Base-by-base conservation (phyloP, 108 stramenopile species). In the Mayamaea pseudoterrestris region DNA sequence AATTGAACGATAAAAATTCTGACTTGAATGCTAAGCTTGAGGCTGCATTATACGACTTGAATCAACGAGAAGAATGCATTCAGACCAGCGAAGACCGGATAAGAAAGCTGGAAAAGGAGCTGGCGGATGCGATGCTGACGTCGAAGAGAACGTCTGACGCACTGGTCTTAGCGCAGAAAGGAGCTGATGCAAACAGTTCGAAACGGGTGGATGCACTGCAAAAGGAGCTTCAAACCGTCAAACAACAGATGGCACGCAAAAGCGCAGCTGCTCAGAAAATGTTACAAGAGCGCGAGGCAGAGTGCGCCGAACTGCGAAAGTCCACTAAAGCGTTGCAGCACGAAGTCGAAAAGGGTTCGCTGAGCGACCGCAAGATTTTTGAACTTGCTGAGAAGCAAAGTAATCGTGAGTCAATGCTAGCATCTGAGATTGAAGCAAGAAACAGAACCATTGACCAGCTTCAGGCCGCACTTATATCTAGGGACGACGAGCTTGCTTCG, bases 371-470 rank as follows among this genome's bases (percentile, higher is more conserved):
- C 31, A 74, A 76, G 35, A 85, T 93, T 27, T 88, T 93, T 53
- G 86, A 88, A 51, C 65, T 88, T 23, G 90, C 90, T 12, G 81
- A 76, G 28, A 63, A 87, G 46, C 90, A 93, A 47, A 86, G 83
- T 48, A 86, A 79, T 57, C 70, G 83, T 27, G 90, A 88, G 54
- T 72, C 90, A 12, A 62, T 68, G 26, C 76, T 72, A 36, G 52
- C 65, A 5, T 49, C 65, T 8, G 86, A 85, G 52, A 86, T 93
- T 34, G 81, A 85, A 54, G 63, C 74, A 21, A 62, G 90, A 27
- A 80, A 93, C 55, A 69, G 55, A 43, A 60, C 77, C 14, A 62
- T 93, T n/a, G 74, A 80, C 22, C 55, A 66, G 31, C 46, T 88
- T 1, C 77, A 72, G 0, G 47, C 66, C 30, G 73, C 68, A 39